Evolutionary conservation across 306 rosid genomes (phyloP), one percentile per base, ranked within the genome.

Genomic region (Lablab purpureus): DNA sequence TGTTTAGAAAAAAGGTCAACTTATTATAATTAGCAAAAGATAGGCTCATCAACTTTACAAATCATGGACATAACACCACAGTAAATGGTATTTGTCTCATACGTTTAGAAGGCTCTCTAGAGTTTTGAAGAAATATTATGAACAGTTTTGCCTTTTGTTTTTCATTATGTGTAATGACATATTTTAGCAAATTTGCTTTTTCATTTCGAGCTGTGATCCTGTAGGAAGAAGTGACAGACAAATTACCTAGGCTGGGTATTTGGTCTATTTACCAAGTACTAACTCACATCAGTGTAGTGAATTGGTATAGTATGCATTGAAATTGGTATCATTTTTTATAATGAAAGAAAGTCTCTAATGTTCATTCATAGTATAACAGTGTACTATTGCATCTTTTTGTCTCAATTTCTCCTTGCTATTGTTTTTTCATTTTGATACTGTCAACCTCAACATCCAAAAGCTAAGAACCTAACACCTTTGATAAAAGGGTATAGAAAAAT

Each of bases 251-350:
- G 25, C 64, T 8, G 13, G 6, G 37, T 54, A 40, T 49, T 71
- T 32, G 28, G 62, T 49, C 30, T 28, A 47, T 50, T 40, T 71
- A 50, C 28, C 47, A 47, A 17, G 68, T 17, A 63, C 45, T 17
- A 9, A 64, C 10, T 12, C 60, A 28, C 28, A 10, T 27, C n/a
- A 10, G 30, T 49, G 45, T 30, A n/a, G 32, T 19, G 46, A 51
- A 51, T 64, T 46, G 47, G 47, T 41, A 41, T 51, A 71, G 49
- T 51, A 28, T 72, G 36, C 50, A 52, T 52, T 71, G 51, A 72
- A 14, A 34, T 19, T 54, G 34, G 52, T 18, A 46, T 32, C 36
- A 72, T 21, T 19, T n/a, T 10, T 12, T 62, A 27, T 6, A 17
- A 30, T 30, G 17, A 30, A 40, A 32, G 47, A 6, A 28, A 41